Evolutionary conservation across 345 rosid genomes (phyloP), one percentile per base, ranked within the genome.

Genomic region (Erucastrum elatum): DNA sequence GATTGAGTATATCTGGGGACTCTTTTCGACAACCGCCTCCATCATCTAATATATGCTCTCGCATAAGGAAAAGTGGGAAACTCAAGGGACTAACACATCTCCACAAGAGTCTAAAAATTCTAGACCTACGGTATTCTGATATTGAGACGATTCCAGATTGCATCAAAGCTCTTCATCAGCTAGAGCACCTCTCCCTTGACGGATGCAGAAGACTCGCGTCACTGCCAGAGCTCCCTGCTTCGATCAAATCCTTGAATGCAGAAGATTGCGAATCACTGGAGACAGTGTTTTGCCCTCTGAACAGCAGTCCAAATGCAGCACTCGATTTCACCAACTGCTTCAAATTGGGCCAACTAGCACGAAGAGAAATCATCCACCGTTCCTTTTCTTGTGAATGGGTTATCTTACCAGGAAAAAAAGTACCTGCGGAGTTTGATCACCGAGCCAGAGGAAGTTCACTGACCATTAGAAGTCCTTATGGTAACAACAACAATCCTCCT

Each of bases 311-410:
- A 26, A 0, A 2, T 6, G 11, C 27, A 2, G 0, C 0, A 0
- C 8, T 73, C n/a, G 0, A 0, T 0, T 74, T 74, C 70, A 74
- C 6, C 9, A 74, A 74, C 51, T 46, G 63, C 63, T 74, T 64
- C 9, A 74, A 49, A 49, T 13, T 74, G 13, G 11, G 0, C 33
- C 13, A 13, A 73, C 21, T 63, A 63, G 21, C 70, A 44, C 10
- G 49, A 6, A 16, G 8, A 31, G 34, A 12, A 17, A 74, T 74
- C 2, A 74, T 64, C n/a, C 49, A 12, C 46, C 41, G 0, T 0
- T 26, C 51, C 0, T 58, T 55, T 17, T 4, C 0, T 37, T 2
- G 3, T 0, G 6, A 49, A 17, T 0, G 1, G 0, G 11, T 31
- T 3, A 1, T 34, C 7, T 55, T 51, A 51, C 44, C 44, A 0